These are phyloP conservation scores for Zymoseptoria brevis DNA, from an alignment of 2,329 filamentous ascomycete genomes.

Conservation along the genomic window DNA sequence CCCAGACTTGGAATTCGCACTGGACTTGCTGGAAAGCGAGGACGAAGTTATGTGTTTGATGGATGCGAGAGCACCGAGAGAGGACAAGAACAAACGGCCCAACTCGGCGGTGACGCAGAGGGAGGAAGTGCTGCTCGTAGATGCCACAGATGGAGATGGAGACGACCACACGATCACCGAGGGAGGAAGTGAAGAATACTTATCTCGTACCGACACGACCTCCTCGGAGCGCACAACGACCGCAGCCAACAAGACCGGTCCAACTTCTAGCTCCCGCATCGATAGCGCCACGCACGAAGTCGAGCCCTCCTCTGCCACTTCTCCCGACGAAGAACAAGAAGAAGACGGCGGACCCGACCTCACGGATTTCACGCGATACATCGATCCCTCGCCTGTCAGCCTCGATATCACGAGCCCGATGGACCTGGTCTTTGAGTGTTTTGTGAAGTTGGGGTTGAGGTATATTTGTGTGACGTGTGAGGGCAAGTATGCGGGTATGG, in stretches of 20 bases:
- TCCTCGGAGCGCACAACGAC: background rate
- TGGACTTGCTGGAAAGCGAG: constrained; percentile 68
- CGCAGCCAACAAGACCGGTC: background rate
- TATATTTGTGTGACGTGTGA: constrained; percentile 86
- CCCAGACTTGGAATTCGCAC: constrained; percentile 84
- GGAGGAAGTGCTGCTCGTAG: background rate
- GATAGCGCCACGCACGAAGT: background rate
- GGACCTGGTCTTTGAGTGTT: constrained; percentile 93
- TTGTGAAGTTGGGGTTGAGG: constrained; percentile 83
- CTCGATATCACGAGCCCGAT: constrained; percentile 85
- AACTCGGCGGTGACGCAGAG: constrained; percentile 1
- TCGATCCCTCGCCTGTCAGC: constrained; percentile 82
- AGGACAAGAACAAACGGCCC: constrained; percentile 21
- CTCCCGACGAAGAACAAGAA: constrained; percentile 6
- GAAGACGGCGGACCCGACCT: constrained; percentile 48
- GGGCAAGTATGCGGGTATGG: constrained; percentile 80
- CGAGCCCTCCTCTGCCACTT: background rate
- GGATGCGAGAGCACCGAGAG: constrained; percentile 53
- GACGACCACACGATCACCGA: background rate
- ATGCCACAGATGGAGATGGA: constrained; percentile 5
- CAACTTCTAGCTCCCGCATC: background rate
- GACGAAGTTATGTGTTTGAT: constrained; percentile 76
- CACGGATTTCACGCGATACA: constrained; percentile 77
- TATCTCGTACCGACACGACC: background rate
- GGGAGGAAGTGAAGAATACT: background rate